Base-by-base conservation (phyloP, 2,329 filamentous ascomycete species). In the Dactylonectria estremocensis region DNA sequence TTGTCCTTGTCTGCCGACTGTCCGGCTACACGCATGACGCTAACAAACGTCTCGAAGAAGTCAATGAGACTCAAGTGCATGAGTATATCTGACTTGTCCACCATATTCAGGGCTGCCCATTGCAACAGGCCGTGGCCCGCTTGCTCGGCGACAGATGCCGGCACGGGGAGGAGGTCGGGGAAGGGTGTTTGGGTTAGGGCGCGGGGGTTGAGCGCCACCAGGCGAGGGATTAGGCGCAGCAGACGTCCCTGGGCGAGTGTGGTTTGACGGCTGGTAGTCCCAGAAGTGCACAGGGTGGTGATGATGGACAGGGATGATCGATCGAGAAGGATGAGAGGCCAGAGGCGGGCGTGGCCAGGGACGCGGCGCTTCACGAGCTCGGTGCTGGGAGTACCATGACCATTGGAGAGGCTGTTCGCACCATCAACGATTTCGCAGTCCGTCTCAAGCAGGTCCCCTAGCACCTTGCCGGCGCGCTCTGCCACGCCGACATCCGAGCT, bases 401-500 rank as follows among this genome's bases (percentile, higher is more conserved):
- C 55, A 7, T 54, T 60, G 31, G 63, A 52, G 40, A 54, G 63
- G n/a, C 65, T 72, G 45, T 73, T 75, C 28, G 72, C 69, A 22
- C 78, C 18, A 72, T 79, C 65, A 5, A 77, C 66, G 14, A 81
- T 70, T 10, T 85, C 82, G 69, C 86, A 89, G 77, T 91, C 89
- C 7, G 85, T 80, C 56, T 89, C 85, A 4, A 91, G 82, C 40
- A 91, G 75, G 69, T 88, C 85, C 2, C 85, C 84, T 3, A 91
- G 76, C 2, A 87, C 83, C 57, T 79, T 82, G 2, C 81, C 82
- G 2, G 85, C 88, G 35, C 83, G 84, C 74, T 90, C 86, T 11
- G 86, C 88, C 2, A 90, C 87, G 59, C 85, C 86, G 6, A 89
- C 86, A 48, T 88, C 80, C 0, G 86, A 83, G 6, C 83, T 82